Base-by-base conservation (phyloP, 371 early-diverging fungal genomes). In the Actinomortierella ambigua region DNA sequence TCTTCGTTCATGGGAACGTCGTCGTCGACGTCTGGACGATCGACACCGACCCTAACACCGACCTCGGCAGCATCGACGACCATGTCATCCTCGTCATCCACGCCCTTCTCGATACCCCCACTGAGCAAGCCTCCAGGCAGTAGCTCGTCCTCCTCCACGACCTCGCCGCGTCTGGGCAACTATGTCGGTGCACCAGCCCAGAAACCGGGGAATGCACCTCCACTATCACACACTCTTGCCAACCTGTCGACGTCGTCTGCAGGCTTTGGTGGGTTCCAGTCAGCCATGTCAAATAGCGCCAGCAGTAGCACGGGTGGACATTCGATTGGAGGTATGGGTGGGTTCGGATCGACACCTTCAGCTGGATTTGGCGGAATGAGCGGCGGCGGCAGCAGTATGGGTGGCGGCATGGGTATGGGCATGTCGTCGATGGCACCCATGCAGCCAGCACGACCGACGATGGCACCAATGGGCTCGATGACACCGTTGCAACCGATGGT, bases 31-130 rank as follows among this genome's bases (percentile, higher is more conserved):
- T 4, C 34, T 34, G 11, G 7, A 34, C 34, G 34, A 34, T 6
- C 34, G 34, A 34, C 34, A 4, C 34, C 34, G 4, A 34, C 34
- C 11, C 11, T 34, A 11, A 34, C 42, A 0, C 54, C 66, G 18
- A 57, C 67, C n/a, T 53, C 64, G 5, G 60, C 61, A 17, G 63
- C 62, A 13, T n/a, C n/a, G n/a, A 53, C 67, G 0, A 48, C 4
- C 11, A 34, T 34, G 34, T 34, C 66, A 14, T 66, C 75, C n/a
- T 60, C 75, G 11, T 73, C 67, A 44, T 29, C 64, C 53, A 73
- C 67, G 67, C 75, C 75, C 67, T 73, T 73, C 50, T 29, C 64
- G 56, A 73, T 73, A 73, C 75, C 75, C 67, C 75, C 75, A 5
- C 60, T 73, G 46, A 63, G 47, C 42, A 73, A 67, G 50, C 57